Conservation (phyloP, 1,139 yeast species). For the Saccharomyces hybrid region DNA sequence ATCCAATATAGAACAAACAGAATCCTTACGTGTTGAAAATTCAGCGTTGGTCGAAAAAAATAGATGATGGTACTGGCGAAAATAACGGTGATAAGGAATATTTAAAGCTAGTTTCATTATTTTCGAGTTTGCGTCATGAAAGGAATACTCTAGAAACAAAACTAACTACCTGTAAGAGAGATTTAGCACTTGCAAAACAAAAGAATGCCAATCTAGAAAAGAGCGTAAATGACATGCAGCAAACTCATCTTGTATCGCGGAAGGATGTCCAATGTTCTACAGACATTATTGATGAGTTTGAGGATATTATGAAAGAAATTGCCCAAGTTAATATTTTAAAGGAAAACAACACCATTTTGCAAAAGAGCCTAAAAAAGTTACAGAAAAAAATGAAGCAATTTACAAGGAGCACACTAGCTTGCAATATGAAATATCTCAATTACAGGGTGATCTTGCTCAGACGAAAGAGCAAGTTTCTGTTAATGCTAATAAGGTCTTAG, state of each 20-base stretch:
- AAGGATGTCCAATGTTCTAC: not conserved
- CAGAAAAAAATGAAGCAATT: conserved; percentile 28
- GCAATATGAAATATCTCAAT: conserved; percentile 32
- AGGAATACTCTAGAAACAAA: conserved; percentile 66
- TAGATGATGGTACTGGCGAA: conserved; percentile 28
- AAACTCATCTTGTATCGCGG: not conserved
- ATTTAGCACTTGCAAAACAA: conserved; percentile 32
- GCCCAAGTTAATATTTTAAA: conserved; percentile 63
- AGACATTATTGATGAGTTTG: conserved; percentile 41
- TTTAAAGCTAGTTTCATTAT: conserved; percentile 29
- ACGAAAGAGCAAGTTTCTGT: not conserved
- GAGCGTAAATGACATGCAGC: conserved; percentile 22
- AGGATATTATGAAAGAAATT: conserved; percentile 51
- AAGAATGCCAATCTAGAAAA: conserved; percentile 36
- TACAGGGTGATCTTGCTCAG: conserved; percentile 24
- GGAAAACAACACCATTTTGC: conserved; percentile 64
- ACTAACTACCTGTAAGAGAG: conserved; percentile 36
- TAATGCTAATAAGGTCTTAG: conserved; percentile 23
- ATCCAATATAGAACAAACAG: conserved; percentile 39
- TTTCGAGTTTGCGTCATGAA: conserved; percentile 63
- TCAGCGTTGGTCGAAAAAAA: conserved; percentile 22
- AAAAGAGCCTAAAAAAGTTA: conserved; percentile 42
- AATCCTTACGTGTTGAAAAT: conserved; percentile 43
- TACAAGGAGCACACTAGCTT: conserved; percentile 31
- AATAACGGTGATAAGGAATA: conserved; percentile 30